These are phyloP conservation scores for Diplodia seriata DNA, from an alignment of 2,329 filamentous ascomycete genomes.

Conservation along the genomic window DNA sequence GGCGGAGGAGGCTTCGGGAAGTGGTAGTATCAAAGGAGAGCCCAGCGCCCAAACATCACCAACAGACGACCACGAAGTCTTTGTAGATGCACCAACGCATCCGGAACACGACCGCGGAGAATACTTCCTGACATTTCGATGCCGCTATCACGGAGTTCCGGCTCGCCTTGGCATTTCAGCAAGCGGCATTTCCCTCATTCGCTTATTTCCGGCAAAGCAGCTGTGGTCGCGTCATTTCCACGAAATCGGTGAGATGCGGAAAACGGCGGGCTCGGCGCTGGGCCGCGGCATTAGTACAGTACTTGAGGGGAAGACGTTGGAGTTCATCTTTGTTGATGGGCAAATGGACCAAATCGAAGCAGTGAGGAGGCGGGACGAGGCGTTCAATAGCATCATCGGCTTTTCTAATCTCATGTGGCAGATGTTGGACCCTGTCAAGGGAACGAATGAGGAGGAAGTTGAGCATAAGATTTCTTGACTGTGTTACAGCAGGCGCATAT, in stretches of 20 bases:
- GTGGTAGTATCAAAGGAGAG: neutral
- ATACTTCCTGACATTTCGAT: conserved; percentile 40
- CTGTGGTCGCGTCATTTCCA: conserved; percentile 38
- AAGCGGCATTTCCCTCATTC: conserved; percentile 38
- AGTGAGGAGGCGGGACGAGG: conserved; percentile 44
- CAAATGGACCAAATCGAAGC: conserved; percentile 37
- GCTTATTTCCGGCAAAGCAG: conserved; percentile 32
- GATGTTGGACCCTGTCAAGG: conserved; percentile 38
- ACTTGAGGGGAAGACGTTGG: conserved; percentile 27
- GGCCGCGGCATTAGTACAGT: conserved; percentile 15
- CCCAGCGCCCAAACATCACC: neutral
- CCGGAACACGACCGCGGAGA: conserved; percentile 24
- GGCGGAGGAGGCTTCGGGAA: conserved; percentile 31
- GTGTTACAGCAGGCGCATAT: neutral
- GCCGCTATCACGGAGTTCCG: conserved; percentile 33
- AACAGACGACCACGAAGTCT: conserved; percentile 12
- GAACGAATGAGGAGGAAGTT: conserved; percentile 21
- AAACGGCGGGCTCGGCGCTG: conserved; percentile 33
- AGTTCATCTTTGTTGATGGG: conserved; percentile 32
- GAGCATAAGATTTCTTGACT: neutral
- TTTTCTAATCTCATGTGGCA: conserved; percentile 48
- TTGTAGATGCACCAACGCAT: conserved; percentile 2
- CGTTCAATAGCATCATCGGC: conserved; percentile 47
- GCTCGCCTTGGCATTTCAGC: conserved; percentile 40
- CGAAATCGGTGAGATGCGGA: conserved; percentile 41